Evolutionary conservation across 768 basidiomycete genomes (phyloP).

Genomic region (Stropharia rugosoannulata): DNA sequence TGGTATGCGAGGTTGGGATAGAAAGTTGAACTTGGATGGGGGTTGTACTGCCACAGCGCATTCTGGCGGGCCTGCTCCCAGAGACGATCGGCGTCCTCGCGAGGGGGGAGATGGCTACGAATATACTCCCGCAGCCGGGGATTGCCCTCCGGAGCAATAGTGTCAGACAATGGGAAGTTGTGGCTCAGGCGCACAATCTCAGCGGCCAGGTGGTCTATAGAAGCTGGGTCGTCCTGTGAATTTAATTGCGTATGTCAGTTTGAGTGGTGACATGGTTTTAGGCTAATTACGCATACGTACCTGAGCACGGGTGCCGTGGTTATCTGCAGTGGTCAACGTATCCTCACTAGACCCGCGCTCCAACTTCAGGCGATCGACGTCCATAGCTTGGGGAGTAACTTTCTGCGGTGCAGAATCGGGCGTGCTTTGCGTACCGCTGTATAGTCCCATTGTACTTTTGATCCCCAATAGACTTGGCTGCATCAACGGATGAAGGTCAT

Average conservation of each 20-base stretch:
- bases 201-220: slow-evolving; percentile 29
- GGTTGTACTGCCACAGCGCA: slow-evolving; percentile 73
- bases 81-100: slow-evolving; percentile 56
- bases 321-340: slow-evolving; percentile 21
- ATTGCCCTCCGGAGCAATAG: slow-evolving; percentile 50
- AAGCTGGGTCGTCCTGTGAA: slow-evolving; percentile 20
- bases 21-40: slow-evolving; percentile 63
- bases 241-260: not conserved
- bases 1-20: slow-evolving; percentile 65
- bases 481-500: slow-evolving; percentile 48
- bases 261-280: slow-evolving; percentile 1
- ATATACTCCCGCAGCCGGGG: slow-evolving; percentile 55
- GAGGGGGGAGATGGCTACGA: slow-evolving; percentile 52
- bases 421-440: slow-evolving; percentile 29
- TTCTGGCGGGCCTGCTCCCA: slow-evolving; percentile 63
- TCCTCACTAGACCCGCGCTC: slow-evolving; percentile 33
- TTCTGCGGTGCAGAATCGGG: slow-evolving; percentile 8
- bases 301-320: slow-evolving; percentile 11
- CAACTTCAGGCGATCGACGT: slow-evolving; percentile 15
- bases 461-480: slow-evolving; percentile 45
- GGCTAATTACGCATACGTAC: slow-evolving; percentile 12
- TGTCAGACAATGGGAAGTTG: slow-evolving; percentile 51
- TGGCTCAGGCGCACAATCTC: slow-evolving; percentile 54
- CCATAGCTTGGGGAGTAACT: slow-evolving; percentile 11
- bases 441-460: slow-evolving; percentile 56